These are phyloP conservation scores for Gliomastix tumulicola DNA, from an alignment of 2,329 filamentous ascomycete species.

Conservation along the genomic window DNA sequence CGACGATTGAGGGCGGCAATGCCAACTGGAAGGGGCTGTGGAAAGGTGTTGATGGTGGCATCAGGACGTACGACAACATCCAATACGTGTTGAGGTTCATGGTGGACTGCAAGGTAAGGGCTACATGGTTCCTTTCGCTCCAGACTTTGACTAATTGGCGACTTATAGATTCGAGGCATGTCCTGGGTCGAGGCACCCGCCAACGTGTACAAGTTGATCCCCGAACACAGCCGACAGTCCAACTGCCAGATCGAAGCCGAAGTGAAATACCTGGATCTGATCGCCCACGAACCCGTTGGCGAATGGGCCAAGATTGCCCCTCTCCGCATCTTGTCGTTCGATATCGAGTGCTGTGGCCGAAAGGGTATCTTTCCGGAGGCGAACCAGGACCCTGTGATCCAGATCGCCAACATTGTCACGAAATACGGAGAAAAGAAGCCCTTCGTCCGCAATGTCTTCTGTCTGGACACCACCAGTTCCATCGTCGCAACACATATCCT, in stretches of 20 bases:
- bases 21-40: conserved; percentile 91
- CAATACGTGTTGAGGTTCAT: conserved; percentile 95
- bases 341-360: conserved; percentile 96
- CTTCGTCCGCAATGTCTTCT: conserved; percentile 95
- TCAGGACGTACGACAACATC: conserved; percentile 92
- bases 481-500: conserved; percentile 95
- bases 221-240: conserved; percentile 64
- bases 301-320: conserved; percentile 99
- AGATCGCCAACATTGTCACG: conserved; percentile 95
- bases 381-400: conserved; percentile 87
- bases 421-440: conserved; percentile 92
- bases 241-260: conserved; percentile 95
- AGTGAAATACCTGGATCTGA: conserved; percentile 73
- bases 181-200: conserved; percentile 89
- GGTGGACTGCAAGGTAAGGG: conserved; percentile 82
- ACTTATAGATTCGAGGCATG: conserved; percentile 75
- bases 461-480: conserved; percentile 80
- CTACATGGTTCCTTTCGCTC: background rate
- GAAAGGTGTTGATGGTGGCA: conserved; percentile 60
- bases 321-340: conserved; percentile 85
- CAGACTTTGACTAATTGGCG: background rate
- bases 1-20: conserved; percentile 64
- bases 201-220: conserved; percentile 64
- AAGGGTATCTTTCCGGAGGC: conserved; percentile 97
- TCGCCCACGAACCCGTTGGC: conserved; percentile 81